phyloP scores from a whole-genome alignment of 2,329 filamentous ascomycete genomes.

The Trichoderma sp. region DNA sequence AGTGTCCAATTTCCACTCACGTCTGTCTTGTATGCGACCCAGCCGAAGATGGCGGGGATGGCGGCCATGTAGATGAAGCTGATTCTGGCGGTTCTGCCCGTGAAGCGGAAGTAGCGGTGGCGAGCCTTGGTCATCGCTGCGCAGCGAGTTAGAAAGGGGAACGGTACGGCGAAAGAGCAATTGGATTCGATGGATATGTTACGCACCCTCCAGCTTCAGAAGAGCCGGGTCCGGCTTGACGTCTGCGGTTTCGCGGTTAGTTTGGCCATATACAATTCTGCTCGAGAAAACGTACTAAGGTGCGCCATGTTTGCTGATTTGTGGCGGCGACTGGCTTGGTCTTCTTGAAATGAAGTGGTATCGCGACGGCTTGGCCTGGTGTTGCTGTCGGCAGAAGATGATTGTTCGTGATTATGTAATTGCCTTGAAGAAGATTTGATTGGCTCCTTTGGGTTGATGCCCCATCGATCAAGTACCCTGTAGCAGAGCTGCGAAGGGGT shows the following conservation, averaged over 20 bases:
- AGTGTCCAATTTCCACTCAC: conserved; percentile 62
- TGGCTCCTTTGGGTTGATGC: conserved; percentile 1
- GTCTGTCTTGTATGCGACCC: conserved; percentile 78
- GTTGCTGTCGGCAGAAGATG: conserved; percentile 32
- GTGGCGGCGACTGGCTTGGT: conserved; percentile 33
- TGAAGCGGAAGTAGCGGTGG: conserved; percentile 96
- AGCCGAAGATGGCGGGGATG: conserved; percentile 72
- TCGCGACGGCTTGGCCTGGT: conserved; percentile 35
- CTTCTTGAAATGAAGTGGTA: conserved; percentile 25
- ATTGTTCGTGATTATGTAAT: conserved; percentile 32
- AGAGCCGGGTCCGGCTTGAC: conserved; percentile 50
- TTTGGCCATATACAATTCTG: background rate
- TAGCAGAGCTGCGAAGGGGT: background rate
- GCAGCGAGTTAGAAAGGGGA: conserved; percentile 34
- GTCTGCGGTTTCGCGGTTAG: conserved; percentile 41
- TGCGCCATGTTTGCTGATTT: conserved; percentile 45
- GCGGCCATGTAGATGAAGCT: conserved; percentile 75
- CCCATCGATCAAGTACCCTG: conserved; percentile 7
- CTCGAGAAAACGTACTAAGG: conserved; percentile 40
- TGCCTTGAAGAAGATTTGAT: background rate
- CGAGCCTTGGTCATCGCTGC: conserved; percentile 82
- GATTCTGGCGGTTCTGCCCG: conserved; percentile 76
- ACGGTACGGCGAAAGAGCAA: conserved; percentile 6
- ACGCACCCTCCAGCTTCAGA: conserved; percentile 48
- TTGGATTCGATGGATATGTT: conserved; percentile 32